A percentile compares a stretch with the other conserved stretches of the same genome.
Evolutionary conservation across 2,329 filamentous ascomycete species (phyloP).

Genomic region (Eutypella sp.): DNA sequence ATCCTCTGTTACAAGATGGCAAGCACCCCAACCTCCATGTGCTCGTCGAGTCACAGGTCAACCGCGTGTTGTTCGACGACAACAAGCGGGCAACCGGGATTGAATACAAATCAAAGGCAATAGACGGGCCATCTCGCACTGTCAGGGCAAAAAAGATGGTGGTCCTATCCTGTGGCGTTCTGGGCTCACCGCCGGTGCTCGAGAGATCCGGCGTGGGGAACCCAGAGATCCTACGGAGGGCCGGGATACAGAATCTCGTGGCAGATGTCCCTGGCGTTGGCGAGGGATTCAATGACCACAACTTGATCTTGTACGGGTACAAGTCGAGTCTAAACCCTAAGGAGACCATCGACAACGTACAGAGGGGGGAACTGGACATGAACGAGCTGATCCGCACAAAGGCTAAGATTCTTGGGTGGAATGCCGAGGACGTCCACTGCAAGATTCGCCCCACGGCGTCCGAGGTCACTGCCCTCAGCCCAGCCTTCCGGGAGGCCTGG

Average conservation of each 20-base stretch:
- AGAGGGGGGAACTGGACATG: not conserved
- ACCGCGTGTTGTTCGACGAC: constrained; percentile 50
- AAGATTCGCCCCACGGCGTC: not conserved
- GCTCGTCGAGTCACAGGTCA: constrained; percentile 45
- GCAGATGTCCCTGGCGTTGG: constrained; percentile 40
- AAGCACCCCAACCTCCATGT: constrained; percentile 45
- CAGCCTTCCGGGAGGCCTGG: not conserved
- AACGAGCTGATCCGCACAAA: not conserved
- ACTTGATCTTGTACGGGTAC: constrained; percentile 43
- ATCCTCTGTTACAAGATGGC: constrained; percentile 38
- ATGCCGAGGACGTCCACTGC: not conserved
- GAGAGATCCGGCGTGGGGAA: constrained; percentile 45
- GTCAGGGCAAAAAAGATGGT: constrained; percentile 44
- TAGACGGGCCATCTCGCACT: too few species aligned
- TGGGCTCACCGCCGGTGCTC: constrained; percentile 38
- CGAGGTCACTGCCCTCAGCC: not conserved
- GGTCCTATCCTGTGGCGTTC: constrained; percentile 29
- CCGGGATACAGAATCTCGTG: constrained; percentile 20
- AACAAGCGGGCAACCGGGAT: constrained; percentile 39
- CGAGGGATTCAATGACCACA: constrained; percentile 41
- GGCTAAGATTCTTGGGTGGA: not conserved
- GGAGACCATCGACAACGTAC: not conserved
- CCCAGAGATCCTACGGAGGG: constrained; percentile 35
- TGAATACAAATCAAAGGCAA: not conserved
- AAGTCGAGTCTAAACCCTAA: constrained; percentile 6